Base-by-base conservation (phyloP, 2,329 filamentous ascomycete species). In the Grosmannia serpens region DNA sequence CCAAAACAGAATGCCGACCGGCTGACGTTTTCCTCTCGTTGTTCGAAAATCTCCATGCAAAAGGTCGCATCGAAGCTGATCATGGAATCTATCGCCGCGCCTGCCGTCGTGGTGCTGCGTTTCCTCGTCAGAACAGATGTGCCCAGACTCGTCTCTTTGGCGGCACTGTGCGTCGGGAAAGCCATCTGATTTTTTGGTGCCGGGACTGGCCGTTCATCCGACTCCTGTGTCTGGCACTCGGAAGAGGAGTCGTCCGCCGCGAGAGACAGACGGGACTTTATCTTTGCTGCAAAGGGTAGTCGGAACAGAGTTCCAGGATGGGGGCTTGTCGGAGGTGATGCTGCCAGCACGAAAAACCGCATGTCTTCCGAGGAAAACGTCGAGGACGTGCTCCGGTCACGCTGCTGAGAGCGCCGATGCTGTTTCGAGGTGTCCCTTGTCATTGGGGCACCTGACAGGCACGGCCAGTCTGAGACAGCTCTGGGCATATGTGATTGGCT, bases 111-210 rank as follows among this genome's bases (percentile, higher is more conserved):
- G 35, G 22, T 8, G 8, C 22, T 27, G 38, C 38, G 31, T 27
- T 31, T 31, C n/a, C 26, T 41, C 17, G 31, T 20, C 56, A 58
- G 26, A 24, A 58, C 56, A 6, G 56, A 46, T n/a, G 56, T 58
- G 15, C 56, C 56, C 0, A 58, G 56, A 15, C 41, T 50, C 11
- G 13, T 22, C 29, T 50, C 53, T 44, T 24, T 53, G 51, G n/a
- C 22, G 2, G 9, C 29, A 24, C 20, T 22, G 29, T 11, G 33
- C 29, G 11, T 17, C 13, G 22, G 31, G 51, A 5, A n/a, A 29
- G 17, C 15, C 47, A 27, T 17, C 9, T 29, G 15, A 17, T 4
- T 2, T 20, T 15, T 20, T 20, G 15, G 26, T 20, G 9, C 26
- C 15, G 7, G 11, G 47, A 9, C 15, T n/a, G 15, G 24, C 47